Evolutionary conservation across 129 eudicot genomes (phyloP), one percentile per base, ranked within the genome.

Genomic region (Gnaphalium uliginosum): DNA sequence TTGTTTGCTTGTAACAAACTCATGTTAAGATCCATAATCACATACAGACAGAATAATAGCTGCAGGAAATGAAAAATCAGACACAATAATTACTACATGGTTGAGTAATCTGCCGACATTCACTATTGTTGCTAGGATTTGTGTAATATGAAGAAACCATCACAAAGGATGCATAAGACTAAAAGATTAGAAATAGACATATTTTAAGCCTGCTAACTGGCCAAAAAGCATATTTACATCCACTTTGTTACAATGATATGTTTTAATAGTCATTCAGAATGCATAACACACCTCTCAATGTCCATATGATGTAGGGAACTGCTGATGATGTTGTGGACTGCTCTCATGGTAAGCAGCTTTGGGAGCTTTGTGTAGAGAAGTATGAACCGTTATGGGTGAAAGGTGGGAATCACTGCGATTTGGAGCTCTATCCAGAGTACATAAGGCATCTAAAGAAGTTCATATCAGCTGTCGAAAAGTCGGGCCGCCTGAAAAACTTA

Each of bases 241-340:
- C 46, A 29, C 4, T 1, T 29, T 29, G 32, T 27, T 1, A 1
- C 32, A 4, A n/a, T 29, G 4, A 29, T 29, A 29, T 29, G 32
- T 29, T 29, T 29, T 2, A 4, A 4, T 3, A 29, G 32, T 29
- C 1, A 29, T 29, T 29, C 32, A 39, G 14, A 46, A 46, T 46
- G 4, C 6, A 46, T 46, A 13, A 46, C 18, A 14, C 14, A 3
- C 53, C 18, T 46, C 10, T 46, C 4, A n/a, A 50, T 48, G 66
- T 65, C 4, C 9, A 23, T 33, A 35, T 66, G 35, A 66, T 68
- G 62, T 77, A 93, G 98, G 98, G 98, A 58, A 90, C 98, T 48
- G 96, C 88, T n/a, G 98, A 93, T 68, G 98, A 93, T 76, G 98
- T 93, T 35, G 98, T 93, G 66, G 92, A 93, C 87, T 88, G 89